Percentiles rank a stretch among this genome's conserved stretches.
phyloP scores from a whole-genome alignment of 169 alveolate species.

The Plasmodium cynomolgi region DNA sequence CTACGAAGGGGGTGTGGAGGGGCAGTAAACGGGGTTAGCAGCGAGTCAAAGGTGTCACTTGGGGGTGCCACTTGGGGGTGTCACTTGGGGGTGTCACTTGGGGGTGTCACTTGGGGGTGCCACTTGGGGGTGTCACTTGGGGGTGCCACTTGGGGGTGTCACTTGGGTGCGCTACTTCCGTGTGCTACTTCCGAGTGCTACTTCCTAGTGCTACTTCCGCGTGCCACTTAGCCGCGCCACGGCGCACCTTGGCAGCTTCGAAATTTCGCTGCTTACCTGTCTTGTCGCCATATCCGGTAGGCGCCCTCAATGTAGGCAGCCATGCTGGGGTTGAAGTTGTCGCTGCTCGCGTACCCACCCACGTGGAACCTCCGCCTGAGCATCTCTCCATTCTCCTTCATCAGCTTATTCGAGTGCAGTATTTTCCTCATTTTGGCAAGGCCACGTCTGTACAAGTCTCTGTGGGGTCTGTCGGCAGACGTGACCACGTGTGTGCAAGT shows the following conservation, averaged over 20 bases:
- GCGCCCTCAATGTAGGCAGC: constrained; percentile 40
- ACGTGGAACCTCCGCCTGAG: constrained; percentile 16
- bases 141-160: no score
- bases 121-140: no score
- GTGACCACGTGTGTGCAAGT: neutral
- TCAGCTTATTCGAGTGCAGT: neutral
- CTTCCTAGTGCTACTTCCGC: no score
- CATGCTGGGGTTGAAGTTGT: constrained; percentile 61
- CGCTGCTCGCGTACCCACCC: neutral
- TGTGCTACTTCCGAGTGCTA: no score
- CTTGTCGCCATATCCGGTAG: constrained; percentile 37
- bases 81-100: no score
- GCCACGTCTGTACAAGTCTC: neutral
- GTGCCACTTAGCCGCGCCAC: no score
- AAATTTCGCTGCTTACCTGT: neutral
- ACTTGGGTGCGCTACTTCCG: no score
- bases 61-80: no score
- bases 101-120: no score
- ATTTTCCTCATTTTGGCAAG: constrained; percentile 14
- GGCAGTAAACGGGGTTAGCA: neutral
- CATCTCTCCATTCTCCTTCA: constrained; percentile 24
- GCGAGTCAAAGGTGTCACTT: neutral
- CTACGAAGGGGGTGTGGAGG: neutral
- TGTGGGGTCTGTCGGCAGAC: no score
- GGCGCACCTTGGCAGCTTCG: neutral